Conservation (phyloP, 2,329 filamentous ascomycete species). For the Tolypocladium sp. region DNA sequence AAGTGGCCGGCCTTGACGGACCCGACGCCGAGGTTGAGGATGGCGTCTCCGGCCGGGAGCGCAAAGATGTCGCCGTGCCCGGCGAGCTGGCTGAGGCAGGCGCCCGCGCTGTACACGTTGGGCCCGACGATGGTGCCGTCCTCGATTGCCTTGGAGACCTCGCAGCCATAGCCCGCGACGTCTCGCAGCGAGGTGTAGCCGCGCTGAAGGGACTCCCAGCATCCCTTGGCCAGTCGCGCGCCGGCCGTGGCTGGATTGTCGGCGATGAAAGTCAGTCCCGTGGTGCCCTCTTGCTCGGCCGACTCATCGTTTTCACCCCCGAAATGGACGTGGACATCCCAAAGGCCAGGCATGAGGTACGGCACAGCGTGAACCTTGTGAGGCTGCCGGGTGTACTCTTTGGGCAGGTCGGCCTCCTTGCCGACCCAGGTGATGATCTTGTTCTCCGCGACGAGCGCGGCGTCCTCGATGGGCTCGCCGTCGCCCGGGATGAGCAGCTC, state of each 20-base stretch:
- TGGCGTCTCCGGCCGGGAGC: slow-evolving; percentile 23
- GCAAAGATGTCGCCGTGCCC: slow-evolving; percentile 34
- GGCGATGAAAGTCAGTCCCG: slow-evolving; percentile 13
- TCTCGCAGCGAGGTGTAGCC: slow-evolving; percentile 43
- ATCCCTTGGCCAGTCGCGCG: slow-evolving; percentile 28
- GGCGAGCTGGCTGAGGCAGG: slow-evolving; percentile 33
- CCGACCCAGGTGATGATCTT: slow-evolving; percentile 29
- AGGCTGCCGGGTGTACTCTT: slow-evolving; percentile 16
- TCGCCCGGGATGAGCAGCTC: slow-evolving; percentile 26
- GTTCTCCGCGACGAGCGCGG: slow-evolving; percentile 24
- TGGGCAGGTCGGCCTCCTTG: slow-evolving; percentile 15
- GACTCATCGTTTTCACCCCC: slow-evolving; percentile 19
- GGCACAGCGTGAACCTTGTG: slow-evolving; percentile 22
- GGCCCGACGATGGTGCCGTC: slow-evolving; percentile 35
- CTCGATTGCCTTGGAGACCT: slow-evolving; percentile 29
- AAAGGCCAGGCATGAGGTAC: slow-evolving; percentile 40
- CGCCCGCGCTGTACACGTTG: slow-evolving; percentile 37
- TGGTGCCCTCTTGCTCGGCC: slow-evolving; percentile 8
- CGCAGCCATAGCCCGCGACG: slow-evolving; percentile 34
- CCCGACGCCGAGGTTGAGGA: slow-evolving; percentile 22
- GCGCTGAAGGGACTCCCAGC: slow-evolving; percentile 28
- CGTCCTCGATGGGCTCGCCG: slow-evolving; percentile 19
- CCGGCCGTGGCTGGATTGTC: slow-evolving; percentile 21
- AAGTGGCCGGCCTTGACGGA: slow-evolving; percentile 19
- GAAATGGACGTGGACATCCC: slow-evolving; percentile 42